phyloP scores from a whole-genome alignment of 2,329 filamentous ascomycete species.

The Fusarium buharicum region DNA sequence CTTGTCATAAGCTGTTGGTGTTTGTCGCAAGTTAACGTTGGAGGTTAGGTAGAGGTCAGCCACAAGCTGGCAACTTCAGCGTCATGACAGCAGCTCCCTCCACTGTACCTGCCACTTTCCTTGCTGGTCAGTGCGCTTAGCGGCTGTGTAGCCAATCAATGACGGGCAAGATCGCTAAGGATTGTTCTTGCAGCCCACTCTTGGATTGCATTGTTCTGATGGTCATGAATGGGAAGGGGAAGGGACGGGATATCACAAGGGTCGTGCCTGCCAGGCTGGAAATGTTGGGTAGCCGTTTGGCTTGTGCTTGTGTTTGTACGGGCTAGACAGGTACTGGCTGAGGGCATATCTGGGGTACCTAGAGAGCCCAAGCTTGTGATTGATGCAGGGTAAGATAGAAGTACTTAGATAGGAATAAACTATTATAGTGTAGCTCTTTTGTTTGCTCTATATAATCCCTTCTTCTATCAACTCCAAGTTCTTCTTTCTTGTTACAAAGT shows the following conservation, averaged over 20 bases:
- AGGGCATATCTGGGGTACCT: slow-evolving; percentile 11
- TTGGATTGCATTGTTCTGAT: slow-evolving; percentile 36
- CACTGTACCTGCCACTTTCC: slow-evolving; percentile 13
- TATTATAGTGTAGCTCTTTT: not conserved
- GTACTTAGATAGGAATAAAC: not conserved
- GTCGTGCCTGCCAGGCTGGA: slow-evolving; percentile 21
- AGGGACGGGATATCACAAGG: not conserved
- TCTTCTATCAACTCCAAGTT: not conserved
- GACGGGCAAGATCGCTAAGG: slow-evolving; percentile 14
- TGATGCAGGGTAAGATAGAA: not conserved
- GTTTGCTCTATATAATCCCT: slow-evolving; percentile 1
- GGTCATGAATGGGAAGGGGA: slow-evolving; percentile 28
- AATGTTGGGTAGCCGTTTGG: slow-evolving; percentile 10
- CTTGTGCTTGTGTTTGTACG: slow-evolving; percentile 7
- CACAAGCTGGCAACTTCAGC: slow-evolving; percentile 44
- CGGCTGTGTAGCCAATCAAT: slow-evolving; percentile 40
- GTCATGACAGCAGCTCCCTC: slow-evolving; percentile 31
- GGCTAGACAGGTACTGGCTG: not conserved
- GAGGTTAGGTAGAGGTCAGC: slow-evolving; percentile 30
- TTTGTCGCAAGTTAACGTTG: slow-evolving; percentile 29
- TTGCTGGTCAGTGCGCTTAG: slow-evolving; percentile 30
- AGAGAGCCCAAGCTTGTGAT: slow-evolving; percentile 1
- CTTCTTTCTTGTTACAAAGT: not conserved
- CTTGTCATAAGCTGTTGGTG: slow-evolving; percentile 31
- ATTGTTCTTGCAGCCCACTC: slow-evolving; percentile 7